Evolutionary conservation across 2,329 filamentous ascomycete species (phyloP).

Genomic region (Phoma herbarum): DNA sequence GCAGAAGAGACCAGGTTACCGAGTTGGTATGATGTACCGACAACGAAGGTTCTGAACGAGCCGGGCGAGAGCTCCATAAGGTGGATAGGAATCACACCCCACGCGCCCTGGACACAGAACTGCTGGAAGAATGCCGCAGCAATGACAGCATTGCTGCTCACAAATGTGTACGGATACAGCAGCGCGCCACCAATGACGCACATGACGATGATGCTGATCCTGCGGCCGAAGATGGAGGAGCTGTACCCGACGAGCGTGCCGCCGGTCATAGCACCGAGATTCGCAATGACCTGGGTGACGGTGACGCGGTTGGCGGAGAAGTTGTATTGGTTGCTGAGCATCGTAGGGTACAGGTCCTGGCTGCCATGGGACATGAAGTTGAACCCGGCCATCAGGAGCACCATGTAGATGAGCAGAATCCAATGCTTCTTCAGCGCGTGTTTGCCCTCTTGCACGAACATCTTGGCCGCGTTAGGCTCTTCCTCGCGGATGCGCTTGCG

Average conservation of each 20-base stretch:
- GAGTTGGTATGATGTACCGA: constrained; percentile 78
- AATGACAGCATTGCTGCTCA: constrained; percentile 69
- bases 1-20: constrained; percentile 77
- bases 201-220: constrained; percentile 59
- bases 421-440: constrained; percentile 82
- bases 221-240: constrained; percentile 57
- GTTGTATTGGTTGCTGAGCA: constrained; percentile 66
- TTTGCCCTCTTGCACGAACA: constrained; percentile 79
- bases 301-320: constrained; percentile 61
- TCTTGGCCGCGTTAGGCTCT: constrained; percentile 66
- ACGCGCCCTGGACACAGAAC: constrained; percentile 57
- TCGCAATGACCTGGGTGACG: constrained; percentile 60
- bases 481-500: constrained; percentile 70
- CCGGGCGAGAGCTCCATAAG: constrained; percentile 79
- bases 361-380: constrained; percentile 90
- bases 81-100: constrained; percentile 67
- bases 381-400: constrained; percentile 88
- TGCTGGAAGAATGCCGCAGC: constrained; percentile 83
- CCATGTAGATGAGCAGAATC: constrained; percentile 80
- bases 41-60: constrained; percentile 76
- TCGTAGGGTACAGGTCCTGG: constrained; percentile 70
- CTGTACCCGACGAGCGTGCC: constrained; percentile 58
- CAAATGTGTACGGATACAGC: constrained; percentile 84
- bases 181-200: constrained; percentile 74
- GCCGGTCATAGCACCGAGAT: constrained; percentile 59